These are phyloP conservation scores for Oryza punctata DNA, from an alignment of 176 grass and related monocot species.

Conservation along the genomic window DNA sequence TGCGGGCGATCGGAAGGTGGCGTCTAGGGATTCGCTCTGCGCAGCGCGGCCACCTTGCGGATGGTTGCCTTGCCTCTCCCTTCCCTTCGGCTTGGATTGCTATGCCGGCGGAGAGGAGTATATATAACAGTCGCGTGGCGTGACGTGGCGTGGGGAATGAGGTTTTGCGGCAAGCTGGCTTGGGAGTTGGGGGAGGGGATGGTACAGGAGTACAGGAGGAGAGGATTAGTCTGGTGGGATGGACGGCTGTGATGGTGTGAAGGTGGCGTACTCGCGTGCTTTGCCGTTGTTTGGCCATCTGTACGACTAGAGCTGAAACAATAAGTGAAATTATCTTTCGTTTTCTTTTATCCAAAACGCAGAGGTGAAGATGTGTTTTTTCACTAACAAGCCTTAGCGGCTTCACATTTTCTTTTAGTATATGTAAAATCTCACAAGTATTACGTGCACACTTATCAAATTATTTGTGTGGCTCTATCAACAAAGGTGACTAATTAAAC, in stretches of 20 bases:
- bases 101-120: slow-evolving; percentile 24
- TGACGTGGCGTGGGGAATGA: neutral
- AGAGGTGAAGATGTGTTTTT: too few relatives aligned
- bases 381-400: too few relatives aligned
- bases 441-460: too few relatives aligned
- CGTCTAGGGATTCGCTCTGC: slow-evolving; percentile 26
- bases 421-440: too few relatives aligned
- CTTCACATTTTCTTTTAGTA: too few relatives aligned
- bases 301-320: too few relatives aligned
- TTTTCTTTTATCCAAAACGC: too few relatives aligned
- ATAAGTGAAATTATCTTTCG: too few relatives aligned
- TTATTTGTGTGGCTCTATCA: too few relatives aligned
- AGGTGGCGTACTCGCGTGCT: too few relatives aligned
- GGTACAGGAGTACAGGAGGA: neutral
- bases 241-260: neutral
- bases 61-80: neutral
- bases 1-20: slow-evolving; percentile 5
- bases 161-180: slow-evolving; percentile 9
- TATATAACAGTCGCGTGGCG: slow-evolving; percentile 13
- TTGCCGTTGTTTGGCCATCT: too few relatives aligned
- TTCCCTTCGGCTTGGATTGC: slow-evolving; percentile 18
- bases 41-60: neutral
- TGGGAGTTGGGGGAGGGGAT: neutral
- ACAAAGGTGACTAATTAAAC: too few relatives aligned
- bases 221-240: neutral